These are phyloP conservation scores for Ceratopteris richardii DNA, from an alignment of 75 land plant species.

Conservation along the genomic window DNA sequence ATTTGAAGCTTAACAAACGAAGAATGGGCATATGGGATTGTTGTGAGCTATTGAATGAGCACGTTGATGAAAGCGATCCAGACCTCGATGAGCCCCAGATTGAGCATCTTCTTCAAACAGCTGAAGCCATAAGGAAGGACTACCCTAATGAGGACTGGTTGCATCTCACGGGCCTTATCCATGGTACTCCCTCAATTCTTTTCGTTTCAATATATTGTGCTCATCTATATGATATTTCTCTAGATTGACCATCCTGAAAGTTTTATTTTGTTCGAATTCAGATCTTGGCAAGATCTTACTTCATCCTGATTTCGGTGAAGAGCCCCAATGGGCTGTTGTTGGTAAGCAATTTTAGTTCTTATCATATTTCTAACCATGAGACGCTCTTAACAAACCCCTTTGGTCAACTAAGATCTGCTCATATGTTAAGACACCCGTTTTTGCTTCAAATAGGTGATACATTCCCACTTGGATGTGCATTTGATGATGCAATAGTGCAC, in stretches of 20 bases:
- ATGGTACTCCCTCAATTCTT: constrained; percentile 33
- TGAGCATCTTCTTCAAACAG: constrained; percentile 70
- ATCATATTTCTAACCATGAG: no score
- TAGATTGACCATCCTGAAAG: no score
- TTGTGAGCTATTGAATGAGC: constrained; percentile 67
- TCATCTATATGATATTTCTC: no score
- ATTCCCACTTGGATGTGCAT: constrained; percentile 86
- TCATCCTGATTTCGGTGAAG: constrained; percentile 62
- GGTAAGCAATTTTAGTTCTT: constrained; percentile 42
- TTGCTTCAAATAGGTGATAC: constrained; percentile 57
- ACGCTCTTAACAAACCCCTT: no score
- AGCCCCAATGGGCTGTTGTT: constrained; percentile 91
- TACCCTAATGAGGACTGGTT: constrained; percentile 85
- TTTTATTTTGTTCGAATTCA: constrained; percentile 13
- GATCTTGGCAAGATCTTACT: constrained; percentile 91
- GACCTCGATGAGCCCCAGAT: constrained; percentile 88
- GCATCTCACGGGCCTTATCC: constrained; percentile 74
- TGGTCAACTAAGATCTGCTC: no score
- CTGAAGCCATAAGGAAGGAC: constrained; percentile 77
- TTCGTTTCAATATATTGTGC: no score
- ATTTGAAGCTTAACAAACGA: constrained; percentile 39
- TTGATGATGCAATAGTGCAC: constrained; percentile 70
- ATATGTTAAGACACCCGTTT: no score
- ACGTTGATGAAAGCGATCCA: constrained; percentile 76
- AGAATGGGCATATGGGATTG: constrained; percentile 93